Evolutionary conservation across 106 monocot genomes (phyloP).

Genomic region (Dendrobium chrysotoxum): DNA sequence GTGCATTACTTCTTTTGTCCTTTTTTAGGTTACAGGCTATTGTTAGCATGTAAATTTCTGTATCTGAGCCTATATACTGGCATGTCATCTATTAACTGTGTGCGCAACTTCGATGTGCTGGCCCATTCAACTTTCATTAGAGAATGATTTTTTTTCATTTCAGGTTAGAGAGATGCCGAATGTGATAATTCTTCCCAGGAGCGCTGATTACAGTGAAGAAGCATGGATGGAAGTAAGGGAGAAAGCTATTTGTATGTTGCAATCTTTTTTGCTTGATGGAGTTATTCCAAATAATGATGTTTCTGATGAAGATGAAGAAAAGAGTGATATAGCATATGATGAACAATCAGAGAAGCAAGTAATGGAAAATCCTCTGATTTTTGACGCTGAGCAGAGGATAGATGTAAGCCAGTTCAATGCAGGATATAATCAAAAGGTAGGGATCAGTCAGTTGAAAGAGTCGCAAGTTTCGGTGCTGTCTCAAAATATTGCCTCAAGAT

Average conservation of each 20-base stretch:
- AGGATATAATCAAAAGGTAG: conserved; percentile 32
- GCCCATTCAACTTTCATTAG: no score
- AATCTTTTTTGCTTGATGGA: conserved; percentile 75
- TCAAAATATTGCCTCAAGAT: conserved; percentile 38
- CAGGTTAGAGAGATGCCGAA: conserved; percentile 99
- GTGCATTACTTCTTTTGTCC: no score
- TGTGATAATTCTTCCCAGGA: conserved; percentile 89
- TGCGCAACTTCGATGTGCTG: no score
- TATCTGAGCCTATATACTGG: no score
- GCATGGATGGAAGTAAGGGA: conserved; percentile 98
- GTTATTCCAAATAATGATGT: conserved; percentile 61
- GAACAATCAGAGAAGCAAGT: conserved; percentile 38
- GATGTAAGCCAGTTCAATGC: conserved; percentile 43
- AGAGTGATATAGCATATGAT: conserved; percentile 48
- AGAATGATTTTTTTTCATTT: no score
- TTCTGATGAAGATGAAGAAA: conserved; percentile 71
- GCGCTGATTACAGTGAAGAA: conserved; percentile 99
- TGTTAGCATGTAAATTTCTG: no score
- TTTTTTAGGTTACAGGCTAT: no score
- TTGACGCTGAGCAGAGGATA: conserved; percentile 28
- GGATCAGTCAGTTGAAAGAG: conserved; percentile 30
- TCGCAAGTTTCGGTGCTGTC: conserved; percentile 46
- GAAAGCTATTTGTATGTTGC: conserved; percentile 73
- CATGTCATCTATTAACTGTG: no score
- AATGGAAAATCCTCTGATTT: conserved; percentile 34